These are phyloP conservation scores for Candolleomyces aberdarensis DNA, from an alignment of 768 basidiomycete species.

Conservation along the genomic window DNA sequence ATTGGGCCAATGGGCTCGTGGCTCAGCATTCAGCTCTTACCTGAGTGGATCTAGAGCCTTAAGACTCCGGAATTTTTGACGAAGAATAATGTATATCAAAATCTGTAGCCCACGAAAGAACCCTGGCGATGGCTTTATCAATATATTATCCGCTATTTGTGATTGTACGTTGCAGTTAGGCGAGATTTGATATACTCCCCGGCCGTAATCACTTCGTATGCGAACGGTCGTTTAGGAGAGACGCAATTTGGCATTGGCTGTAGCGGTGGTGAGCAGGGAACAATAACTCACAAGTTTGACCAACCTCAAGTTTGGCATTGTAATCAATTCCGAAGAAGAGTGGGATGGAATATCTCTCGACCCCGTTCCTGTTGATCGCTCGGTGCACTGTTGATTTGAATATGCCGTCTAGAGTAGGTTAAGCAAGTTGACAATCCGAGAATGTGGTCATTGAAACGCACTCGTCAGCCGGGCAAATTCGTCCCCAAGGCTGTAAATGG, in stretches of 20 bases:
- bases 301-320: constrained; percentile 73
- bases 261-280: not conserved
- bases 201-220: constrained; percentile 71
- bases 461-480: constrained; percentile 91
- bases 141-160: constrained; percentile 13
- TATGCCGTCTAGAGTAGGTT: constrained; percentile 67
- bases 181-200: constrained; percentile 81
- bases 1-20: no score
- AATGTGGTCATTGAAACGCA: no score
- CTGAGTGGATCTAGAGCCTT: no score
- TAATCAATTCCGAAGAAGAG: constrained; percentile 91
- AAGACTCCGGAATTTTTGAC: no score
- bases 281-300: no score
- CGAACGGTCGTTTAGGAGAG: constrained; percentile 37
- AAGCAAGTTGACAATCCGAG: no score
- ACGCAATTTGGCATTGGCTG: constrained; percentile 55
- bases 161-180: constrained; percentile 63
- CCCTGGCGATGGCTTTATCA: not conserved
- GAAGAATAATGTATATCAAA: no score
- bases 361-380: constrained; percentile 72
- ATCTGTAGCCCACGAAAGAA: no score
- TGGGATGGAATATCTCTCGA: constrained; percentile 78
- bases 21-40: no score
- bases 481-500: constrained; percentile 64
- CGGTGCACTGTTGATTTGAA: constrained; percentile 92